Evolutionary conservation across 768 basidiomycete species (phyloP).

Genomic region (Boletales sp.): DNA sequence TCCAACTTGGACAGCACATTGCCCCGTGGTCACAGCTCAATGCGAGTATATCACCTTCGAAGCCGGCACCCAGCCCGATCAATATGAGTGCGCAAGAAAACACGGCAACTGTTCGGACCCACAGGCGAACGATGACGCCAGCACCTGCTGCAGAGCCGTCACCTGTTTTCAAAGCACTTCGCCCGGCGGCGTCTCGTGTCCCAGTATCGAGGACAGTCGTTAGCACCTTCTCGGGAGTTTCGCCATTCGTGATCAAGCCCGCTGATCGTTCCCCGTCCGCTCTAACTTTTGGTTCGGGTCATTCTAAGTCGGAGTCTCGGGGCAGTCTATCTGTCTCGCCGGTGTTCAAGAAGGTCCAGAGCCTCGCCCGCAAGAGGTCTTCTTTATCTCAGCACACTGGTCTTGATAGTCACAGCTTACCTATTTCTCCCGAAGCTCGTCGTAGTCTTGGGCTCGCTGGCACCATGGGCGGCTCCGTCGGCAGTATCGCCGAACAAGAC

Average conservation of each 20-base stretch:
- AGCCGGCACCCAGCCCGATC: constrained; percentile 22
- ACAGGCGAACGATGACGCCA: constrained; percentile 56
- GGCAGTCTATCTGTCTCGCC: constrained; percentile 27
- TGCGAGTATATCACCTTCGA: constrained; percentile 36
- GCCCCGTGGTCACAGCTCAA: constrained; percentile 57
- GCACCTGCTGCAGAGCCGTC: constrained; percentile 55
- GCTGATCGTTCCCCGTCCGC: constrained; percentile 28
- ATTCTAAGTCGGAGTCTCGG: constrained; percentile 29
- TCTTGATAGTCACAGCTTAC: constrained; percentile 25
- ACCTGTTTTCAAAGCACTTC: constrained; percentile 56
- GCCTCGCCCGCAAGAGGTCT: constrained; percentile 22
- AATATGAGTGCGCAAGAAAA: constrained; percentile 25
- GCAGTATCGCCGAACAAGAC: constrained; percentile 42
- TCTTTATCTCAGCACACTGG: constrained; percentile 15
- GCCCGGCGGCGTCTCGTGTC: constrained; percentile 40
- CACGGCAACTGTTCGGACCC: constrained; percentile 27
- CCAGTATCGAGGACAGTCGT: constrained; percentile 16
- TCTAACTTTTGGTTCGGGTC: constrained; percentile 35
- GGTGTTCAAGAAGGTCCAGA: constrained; percentile 32
- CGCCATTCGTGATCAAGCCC: constrained; percentile 22
- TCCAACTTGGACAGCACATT: constrained; percentile 52
- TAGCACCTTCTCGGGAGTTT: constrained; percentile 21
- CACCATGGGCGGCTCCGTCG: constrained; percentile 62
- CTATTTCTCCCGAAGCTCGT: constrained; percentile 49
- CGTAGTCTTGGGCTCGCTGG: constrained; percentile 61